These are phyloP conservation scores for Paracoccidioides brasiliensis DNA, from an alignment of 2,329 filamentous ascomycete genomes.

Conservation along the genomic window DNA sequence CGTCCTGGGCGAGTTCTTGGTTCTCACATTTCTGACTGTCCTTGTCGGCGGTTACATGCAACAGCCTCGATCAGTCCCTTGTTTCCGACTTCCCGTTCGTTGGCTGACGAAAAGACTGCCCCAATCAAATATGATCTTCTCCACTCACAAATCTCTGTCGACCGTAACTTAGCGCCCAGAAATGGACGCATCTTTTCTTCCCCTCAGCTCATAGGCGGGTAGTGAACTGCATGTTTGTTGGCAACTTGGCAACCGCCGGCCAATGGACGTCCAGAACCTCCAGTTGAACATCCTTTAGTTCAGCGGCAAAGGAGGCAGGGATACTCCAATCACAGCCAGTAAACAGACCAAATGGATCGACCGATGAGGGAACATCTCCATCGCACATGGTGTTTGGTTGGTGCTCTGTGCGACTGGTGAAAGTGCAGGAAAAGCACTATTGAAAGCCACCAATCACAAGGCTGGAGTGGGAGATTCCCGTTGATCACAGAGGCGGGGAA, in stretches of 20 bases:
- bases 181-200: neutral
- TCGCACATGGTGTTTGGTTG: neutral
- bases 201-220: neutral
- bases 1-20: neutral
- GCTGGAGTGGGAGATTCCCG: neutral
- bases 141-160: neutral
- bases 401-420: neutral
- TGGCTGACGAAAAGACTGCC: neutral
- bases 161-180: neutral
- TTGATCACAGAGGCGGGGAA: neutral
- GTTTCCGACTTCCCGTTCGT: neutral
- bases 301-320: neutral
- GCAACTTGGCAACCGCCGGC: neutral
- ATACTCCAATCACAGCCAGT: neutral
- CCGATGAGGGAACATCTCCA: neutral
- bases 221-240: neutral
- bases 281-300: neutral
- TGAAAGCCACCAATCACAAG: neutral
- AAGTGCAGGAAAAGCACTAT: neutral
- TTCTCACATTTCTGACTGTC: neutral
- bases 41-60: constrained; percentile 1
- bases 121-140: neutral
- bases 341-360: neutral
- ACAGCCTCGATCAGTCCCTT: neutral
- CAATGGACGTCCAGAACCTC: neutral